Evolutionary conservation across 2,329 filamentous ascomycete genomes (phyloP), one percentile per base, ranked within the genome.

Genomic region (Aspergillus sp.): DNA sequence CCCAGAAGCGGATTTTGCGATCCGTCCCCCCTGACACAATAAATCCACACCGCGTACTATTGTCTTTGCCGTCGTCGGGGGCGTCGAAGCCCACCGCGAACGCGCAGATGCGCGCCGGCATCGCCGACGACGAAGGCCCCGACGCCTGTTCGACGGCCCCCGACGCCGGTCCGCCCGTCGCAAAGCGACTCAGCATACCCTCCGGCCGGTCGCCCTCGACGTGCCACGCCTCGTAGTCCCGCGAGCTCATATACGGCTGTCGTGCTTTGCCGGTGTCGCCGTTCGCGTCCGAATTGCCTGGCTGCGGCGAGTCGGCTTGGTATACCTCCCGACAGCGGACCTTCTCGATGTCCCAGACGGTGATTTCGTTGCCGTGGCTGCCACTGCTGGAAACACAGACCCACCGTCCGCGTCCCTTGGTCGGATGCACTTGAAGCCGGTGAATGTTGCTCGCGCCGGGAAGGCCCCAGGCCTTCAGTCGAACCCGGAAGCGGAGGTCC

Each of bases 291-390:
- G 52, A 53, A 26, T 59, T 63, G 33, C 55, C 56, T 11, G 55
- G 22, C 11, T 56, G 58, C 2, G 59, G 56, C 8, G 64, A 65
- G 26, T 84, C 81, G 7, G 79, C 68, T 68, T 90, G 86, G 68
- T 95, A 96, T 1, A 96, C 86, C 68, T 97, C 92, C 53, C 90
- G 84, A 65, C 94, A 99, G 43, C 88, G 82, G 7, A 86, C 84
- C 73, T 93, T 95, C 67, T 97, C 93, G 14, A 97, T 79, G 65
- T 97, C 94, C 94, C 94, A 99, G 1, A 95, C 88, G 0, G 90
- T 95, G 30, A 99, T 84, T 67, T 99, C 94, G 43, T 73, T 71
- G 14, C 90, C 90, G 55, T 89, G 85, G 3, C 85, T 88, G 7
- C 89, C 95, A 8, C 93, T 92, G 14, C 93, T 92, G 2, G 91